Evolutionary conservation across 78 protist genomes (phyloP).

Genomic region (Polysphondylium violaceum): DNA sequence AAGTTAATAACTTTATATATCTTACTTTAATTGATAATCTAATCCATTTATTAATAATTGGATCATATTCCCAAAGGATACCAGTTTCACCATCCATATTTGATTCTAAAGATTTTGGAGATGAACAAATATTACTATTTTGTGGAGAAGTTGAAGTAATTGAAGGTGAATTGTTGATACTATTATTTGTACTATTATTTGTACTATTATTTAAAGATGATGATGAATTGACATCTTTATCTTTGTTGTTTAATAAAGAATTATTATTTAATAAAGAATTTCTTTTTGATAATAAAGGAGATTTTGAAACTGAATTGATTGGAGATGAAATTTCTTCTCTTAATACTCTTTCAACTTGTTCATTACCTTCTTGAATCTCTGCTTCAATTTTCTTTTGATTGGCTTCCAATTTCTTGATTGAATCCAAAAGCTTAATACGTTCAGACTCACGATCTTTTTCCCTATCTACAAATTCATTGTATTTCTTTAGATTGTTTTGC

Average conservation of each 20-base stretch:
- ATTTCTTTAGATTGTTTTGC: conserved; percentile 66
- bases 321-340: conserved; percentile 48
- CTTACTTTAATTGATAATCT: conserved; percentile 54
- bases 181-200: not conserved
- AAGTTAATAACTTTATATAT: not conserved
- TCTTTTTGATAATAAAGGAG: conserved; percentile 53
- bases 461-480: conserved; percentile 50
- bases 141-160: conserved; percentile 7
- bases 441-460: conserved; percentile 60
- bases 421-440: conserved; percentile 26
- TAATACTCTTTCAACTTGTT: conserved; percentile 74
- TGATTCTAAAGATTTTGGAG: conserved; percentile 27
- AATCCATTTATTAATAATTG: conserved; percentile 63
- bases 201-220: not conserved
- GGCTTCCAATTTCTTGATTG: conserved; percentile 19
- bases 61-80: conserved; percentile 75
- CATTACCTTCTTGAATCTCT: conserved; percentile 79
- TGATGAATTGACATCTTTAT: not conserved
- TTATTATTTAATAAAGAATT: not conserved
- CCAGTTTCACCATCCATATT: conserved; percentile 60
- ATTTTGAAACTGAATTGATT: conserved; percentile 16
- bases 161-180: not conserved
- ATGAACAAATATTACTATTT: not conserved
- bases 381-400: conserved; percentile 77
- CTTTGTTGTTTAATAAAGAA: not conserved